These are phyloP conservation scores for Casuarina glauca DNA, from an alignment of 306 rosid species.

Conservation along the genomic window DNA sequence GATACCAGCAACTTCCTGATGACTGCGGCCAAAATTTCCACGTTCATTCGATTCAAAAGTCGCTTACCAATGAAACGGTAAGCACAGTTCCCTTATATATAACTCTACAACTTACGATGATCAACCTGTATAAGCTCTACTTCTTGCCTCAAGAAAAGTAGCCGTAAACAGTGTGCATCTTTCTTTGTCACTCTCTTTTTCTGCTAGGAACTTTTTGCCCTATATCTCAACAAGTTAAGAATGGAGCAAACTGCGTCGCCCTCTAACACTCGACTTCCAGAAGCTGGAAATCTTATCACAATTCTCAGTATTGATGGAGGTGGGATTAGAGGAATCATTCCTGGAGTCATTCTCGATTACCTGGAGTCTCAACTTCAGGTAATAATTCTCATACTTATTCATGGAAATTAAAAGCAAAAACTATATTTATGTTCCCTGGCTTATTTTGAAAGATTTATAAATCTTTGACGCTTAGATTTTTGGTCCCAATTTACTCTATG, in stretches of 20 bases:
- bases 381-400: not conserved
- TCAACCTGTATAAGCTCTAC: not conserved
- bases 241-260: not conserved
- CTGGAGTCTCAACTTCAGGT: slow-evolving; percentile 41
- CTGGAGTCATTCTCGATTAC: slow-evolving; percentile 25
- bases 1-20: not conserved
- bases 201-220: not conserved
- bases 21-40: not conserved
- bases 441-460: not conserved
- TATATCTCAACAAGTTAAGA: not conserved
- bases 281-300: slow-evolving; percentile 24
- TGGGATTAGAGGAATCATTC: slow-evolving; percentile 40
- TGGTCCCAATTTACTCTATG: not conserved
- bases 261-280: slow-evolving; percentile 11
- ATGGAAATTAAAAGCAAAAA: not conserved
- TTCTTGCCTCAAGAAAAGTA: not conserved
- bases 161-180: not conserved
- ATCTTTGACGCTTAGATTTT: not conserved
- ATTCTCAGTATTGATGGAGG: slow-evolving; percentile 42
- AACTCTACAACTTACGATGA: not conserved
- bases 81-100: not conserved
- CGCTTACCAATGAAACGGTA: not conserved
- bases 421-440: not conserved
- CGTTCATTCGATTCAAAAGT: not conserved
- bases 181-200: not conserved